Evolutionary conservation across 768 basidiomycete genomes (phyloP).

Genomic region (Tylopilus balloui): DNA sequence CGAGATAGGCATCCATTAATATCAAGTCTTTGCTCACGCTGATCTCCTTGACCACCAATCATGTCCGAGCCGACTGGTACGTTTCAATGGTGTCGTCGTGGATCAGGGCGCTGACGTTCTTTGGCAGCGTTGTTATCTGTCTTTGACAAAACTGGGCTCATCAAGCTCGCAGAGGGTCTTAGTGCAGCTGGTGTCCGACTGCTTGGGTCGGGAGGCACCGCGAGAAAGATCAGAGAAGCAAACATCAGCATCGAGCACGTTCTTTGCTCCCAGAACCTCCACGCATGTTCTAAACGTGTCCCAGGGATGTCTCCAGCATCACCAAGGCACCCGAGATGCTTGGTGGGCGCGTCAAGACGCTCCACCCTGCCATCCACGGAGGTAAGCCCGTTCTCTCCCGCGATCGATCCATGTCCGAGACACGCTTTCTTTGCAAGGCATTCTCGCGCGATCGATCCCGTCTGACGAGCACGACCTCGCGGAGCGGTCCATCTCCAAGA

Average conservation of each 20-base stretch:
- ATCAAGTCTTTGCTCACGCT: not conserved
- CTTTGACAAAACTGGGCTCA: constrained; percentile 89
- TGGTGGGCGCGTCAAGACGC: constrained; percentile 95
- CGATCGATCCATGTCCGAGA: constrained; percentile 4
- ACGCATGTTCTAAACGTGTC: constrained; percentile 6
- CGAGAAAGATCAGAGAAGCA: constrained; percentile 94
- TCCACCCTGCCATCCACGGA: constrained; percentile 97
- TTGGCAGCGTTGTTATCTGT: constrained; percentile 82
- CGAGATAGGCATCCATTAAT: constrained; percentile 14
- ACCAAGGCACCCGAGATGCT: constrained; percentile 99
- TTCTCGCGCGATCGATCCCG: constrained; percentile 89
- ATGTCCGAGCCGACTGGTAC: constrained; percentile 30
- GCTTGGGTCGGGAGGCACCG: constrained; percentile 94
- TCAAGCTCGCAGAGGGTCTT: constrained; percentile 87
- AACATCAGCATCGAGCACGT: constrained; percentile 87
- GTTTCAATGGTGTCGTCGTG: not conserved
- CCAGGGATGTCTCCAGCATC: constrained; percentile 93
- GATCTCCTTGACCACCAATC: constrained; percentile 13
- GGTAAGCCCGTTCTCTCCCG: constrained; percentile 42
- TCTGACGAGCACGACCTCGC: constrained; percentile 86
- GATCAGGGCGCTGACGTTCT: constrained; percentile 2
- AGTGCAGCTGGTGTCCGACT: constrained; percentile 77
- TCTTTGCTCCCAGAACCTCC: constrained; percentile 1
- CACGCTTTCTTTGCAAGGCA: constrained; percentile 55
- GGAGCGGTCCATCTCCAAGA: constrained; percentile 82